A percentile compares a stretch with the other conserved stretches of the same genome.
Conservation (phyloP, 2,329 filamentous ascomycete species). For the Xylariomycetidae sp. region DNA sequence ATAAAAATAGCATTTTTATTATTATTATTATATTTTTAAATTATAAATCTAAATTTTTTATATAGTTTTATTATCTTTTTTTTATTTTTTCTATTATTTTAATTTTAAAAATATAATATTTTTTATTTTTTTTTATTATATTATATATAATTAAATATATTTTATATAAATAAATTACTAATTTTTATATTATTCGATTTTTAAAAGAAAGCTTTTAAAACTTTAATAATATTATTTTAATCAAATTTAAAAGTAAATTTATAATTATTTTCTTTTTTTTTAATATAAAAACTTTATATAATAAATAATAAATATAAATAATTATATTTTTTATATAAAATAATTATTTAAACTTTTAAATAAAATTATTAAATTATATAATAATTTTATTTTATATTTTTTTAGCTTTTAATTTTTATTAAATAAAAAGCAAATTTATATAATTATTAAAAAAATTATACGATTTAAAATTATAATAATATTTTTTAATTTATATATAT, state of each 20-base stretch:
- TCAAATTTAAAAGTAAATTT: neutral
- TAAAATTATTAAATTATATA: no score
- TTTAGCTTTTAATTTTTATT: no score
- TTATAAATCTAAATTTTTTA: neutral
- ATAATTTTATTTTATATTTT: no score
- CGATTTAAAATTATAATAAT: no score
- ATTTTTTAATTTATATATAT: no score
- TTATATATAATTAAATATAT: neutral
- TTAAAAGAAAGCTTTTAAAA: neutral
- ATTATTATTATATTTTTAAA: neutral
- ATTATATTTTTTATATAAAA: no score
- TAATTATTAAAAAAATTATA: no score
- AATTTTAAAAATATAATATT: no score
- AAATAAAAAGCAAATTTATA: no score
- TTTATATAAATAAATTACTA: neutral
- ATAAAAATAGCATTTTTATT: no score
- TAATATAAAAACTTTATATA: neutral
- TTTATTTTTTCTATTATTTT: neutral
- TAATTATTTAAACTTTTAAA: no score
- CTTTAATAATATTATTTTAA: neutral
- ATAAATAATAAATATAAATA: no score
- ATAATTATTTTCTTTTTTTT: neutral
- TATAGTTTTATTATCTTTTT: neutral
- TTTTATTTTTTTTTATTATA: neutral
- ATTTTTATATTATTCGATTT: neutral